phyloP scores from a whole-genome alignment of 2,329 filamentous ascomycete species.

The Neurospora sp. region DNA sequence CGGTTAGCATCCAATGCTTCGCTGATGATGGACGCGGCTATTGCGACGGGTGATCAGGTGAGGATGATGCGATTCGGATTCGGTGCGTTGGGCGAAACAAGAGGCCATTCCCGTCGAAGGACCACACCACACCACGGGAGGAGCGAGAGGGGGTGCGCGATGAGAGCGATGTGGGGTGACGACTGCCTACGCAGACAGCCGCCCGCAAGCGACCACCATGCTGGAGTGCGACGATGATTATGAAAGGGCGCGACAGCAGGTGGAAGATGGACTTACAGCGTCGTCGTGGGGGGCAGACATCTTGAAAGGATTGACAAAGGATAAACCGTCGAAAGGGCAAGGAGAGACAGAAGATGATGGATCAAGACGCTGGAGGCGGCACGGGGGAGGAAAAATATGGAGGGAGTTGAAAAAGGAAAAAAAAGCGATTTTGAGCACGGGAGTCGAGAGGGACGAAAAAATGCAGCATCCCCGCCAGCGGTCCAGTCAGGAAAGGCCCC shows the following conservation, averaged over 20 bases:
- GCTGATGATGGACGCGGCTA: neutral
- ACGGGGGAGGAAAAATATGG: conserved; percentile 11
- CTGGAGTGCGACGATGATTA: neutral
- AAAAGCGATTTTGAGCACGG: conserved; percentile 20
- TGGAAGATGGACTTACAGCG: conserved; percentile 14
- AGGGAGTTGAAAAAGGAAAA: conserved; percentile 20
- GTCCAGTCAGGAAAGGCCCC: neutral
- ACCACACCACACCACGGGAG: neutral
- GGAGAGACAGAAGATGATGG: conserved; percentile 26
- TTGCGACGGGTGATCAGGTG: neutral
- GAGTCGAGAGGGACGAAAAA: conserved; percentile 18
- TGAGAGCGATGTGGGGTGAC: conserved; percentile 37
- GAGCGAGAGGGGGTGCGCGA: conserved; percentile 11
- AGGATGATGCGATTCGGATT: neutral
- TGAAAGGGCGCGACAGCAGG: conserved; percentile 16
- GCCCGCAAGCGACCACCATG: neutral
- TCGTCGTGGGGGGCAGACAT: conserved; percentile 39
- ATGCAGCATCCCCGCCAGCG: conserved; percentile 3
- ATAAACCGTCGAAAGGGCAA: conserved; percentile 18
- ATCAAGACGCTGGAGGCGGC: conserved; percentile 17
- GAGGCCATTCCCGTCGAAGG: neutral
- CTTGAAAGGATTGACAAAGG: conserved; percentile 35
- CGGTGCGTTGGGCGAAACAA: neutral
- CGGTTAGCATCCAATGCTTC: neutral
- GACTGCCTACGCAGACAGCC: conserved; percentile 20